phyloP scores from a whole-genome alignment of 176 grass and related monocot species.

The Phyllostachys edulis region DNA sequence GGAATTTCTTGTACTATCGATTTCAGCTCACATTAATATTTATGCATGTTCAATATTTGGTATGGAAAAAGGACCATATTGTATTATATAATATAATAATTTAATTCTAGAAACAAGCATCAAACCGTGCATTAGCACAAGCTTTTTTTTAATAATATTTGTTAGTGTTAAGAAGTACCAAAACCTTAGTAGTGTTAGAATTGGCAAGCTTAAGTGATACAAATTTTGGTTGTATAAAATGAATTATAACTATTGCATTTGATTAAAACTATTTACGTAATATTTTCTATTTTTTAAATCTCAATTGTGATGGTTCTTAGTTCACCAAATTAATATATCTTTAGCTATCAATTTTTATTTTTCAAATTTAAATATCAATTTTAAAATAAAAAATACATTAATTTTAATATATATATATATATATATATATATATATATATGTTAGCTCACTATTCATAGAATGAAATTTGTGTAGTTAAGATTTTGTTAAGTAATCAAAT shows the following conservation, averaged over 20 bases:
- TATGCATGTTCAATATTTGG: neutral
- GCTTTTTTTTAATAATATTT: neutral
- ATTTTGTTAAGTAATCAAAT: neutral
- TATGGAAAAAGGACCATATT: neutral
- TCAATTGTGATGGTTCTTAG: neutral
- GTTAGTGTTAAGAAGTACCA: neutral
- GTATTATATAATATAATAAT: neutral
- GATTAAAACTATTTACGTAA: neutral
- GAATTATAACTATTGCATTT: neutral
- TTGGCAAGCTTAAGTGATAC: neutral
- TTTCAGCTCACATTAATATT: neutral
- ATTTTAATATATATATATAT: neutral
- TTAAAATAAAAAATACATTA: neutral
- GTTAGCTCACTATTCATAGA: neutral
- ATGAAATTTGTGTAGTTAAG: neutral
- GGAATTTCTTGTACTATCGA: neutral
- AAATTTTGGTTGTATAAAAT: neutral
- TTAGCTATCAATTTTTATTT: neutral
- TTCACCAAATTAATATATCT: neutral
- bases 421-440: neutral
- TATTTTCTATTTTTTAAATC: neutral
- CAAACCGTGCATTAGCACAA: neutral
- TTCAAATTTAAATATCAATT: neutral
- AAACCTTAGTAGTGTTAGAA: neutral
- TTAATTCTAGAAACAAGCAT: neutral